These are phyloP conservation scores for Pseudogymnoascus verrucosus DNA, from an alignment of 2,329 filamentous ascomycete genomes.

Conservation along the genomic window DNA sequence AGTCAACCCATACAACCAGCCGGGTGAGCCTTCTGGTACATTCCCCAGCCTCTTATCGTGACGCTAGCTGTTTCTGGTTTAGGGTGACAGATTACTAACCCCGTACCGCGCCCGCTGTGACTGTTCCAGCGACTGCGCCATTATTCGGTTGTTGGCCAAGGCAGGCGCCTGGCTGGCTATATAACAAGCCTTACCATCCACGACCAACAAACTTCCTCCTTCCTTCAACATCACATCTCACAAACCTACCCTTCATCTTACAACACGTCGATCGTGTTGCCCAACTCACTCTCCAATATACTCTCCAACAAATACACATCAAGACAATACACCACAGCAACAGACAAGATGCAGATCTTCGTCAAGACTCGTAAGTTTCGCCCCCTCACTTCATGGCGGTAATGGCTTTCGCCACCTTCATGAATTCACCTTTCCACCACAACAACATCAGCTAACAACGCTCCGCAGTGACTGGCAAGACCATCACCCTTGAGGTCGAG, in stretches of 20 bases:
- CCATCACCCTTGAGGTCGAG: slow-evolving; percentile 85
- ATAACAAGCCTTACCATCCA: slow-evolving; percentile 13
- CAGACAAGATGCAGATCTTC: slow-evolving; percentile 79
- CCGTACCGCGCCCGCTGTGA: background rate
- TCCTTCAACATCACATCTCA: slow-evolving; percentile 9
- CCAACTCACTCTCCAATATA: slow-evolving; percentile 15
- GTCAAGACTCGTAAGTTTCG: slow-evolving; percentile 82
- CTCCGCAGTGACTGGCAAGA: slow-evolving; percentile 77
- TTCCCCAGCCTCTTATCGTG: background rate
- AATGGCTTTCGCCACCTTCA: slow-evolving; percentile 16
- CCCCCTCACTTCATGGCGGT: slow-evolving; percentile 23
- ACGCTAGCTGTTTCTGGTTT: background rate
- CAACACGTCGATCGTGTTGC: background rate
- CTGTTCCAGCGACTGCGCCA: background rate
- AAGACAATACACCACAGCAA: slow-evolving; percentile 9
- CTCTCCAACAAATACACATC: slow-evolving; percentile 9
- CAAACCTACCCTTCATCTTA: background rate
- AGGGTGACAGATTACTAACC: slow-evolving; percentile 1
- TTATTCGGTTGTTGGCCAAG: background rate
- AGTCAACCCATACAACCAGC: background rate
- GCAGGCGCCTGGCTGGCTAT: slow-evolving; percentile 12
- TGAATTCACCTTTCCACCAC: slow-evolving; percentile 50
- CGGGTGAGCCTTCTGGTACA: slow-evolving; percentile 5
- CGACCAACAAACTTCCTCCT: slow-evolving; percentile 10
- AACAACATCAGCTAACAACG: slow-evolving; percentile 62